A percentile compares a stretch with the other conserved stretches of the same genome.
Conservation (phyloP, 164 flowering plant species). For the Magnolia kwangsiensis region DNA sequence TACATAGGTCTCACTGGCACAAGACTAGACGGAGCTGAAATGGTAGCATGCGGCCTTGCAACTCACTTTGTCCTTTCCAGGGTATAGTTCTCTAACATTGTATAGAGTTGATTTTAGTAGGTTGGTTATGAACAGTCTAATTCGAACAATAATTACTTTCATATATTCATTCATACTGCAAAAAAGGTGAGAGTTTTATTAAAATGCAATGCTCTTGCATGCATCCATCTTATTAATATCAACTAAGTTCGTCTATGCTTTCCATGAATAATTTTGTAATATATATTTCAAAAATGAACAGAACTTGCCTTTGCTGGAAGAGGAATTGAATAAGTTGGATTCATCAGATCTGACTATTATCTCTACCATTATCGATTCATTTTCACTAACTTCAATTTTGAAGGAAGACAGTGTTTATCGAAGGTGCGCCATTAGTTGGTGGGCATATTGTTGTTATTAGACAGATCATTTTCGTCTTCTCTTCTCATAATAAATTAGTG, state of each 20-base stretch:
- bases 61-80: conserved; percentile 74
- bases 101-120: too few relatives aligned
- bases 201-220: too few relatives aligned
- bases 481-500: not conserved
- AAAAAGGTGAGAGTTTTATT: too few relatives aligned
- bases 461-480: not conserved
- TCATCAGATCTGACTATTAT: conserved; percentile 46
- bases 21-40: conserved; percentile 84
- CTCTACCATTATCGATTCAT: conserved; percentile 44
- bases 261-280: too few relatives aligned
- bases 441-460: conserved; percentile 4
- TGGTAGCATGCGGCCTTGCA: conserved; percentile 92
- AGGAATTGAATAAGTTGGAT: conserved; percentile 38
- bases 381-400: conserved; percentile 44
- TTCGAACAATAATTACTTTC: too few relatives aligned
- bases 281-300: conserved; percentile 20
- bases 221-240: too few relatives aligned
- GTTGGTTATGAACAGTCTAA: too few relatives aligned
- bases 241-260: too few relatives aligned
- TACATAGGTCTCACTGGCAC: conserved; percentile 85
- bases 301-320: conserved; percentile 63
- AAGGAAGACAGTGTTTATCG: conserved; percentile 57
- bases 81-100: conserved; percentile 32
- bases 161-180: too few relatives aligned
- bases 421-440: conserved; percentile 28